Evolutionary conservation across 1,284 basidiomycete genomes (phyloP), one percentile per base, ranked within the genome.

Genomic region (Amylostereum chailletii): DNA sequence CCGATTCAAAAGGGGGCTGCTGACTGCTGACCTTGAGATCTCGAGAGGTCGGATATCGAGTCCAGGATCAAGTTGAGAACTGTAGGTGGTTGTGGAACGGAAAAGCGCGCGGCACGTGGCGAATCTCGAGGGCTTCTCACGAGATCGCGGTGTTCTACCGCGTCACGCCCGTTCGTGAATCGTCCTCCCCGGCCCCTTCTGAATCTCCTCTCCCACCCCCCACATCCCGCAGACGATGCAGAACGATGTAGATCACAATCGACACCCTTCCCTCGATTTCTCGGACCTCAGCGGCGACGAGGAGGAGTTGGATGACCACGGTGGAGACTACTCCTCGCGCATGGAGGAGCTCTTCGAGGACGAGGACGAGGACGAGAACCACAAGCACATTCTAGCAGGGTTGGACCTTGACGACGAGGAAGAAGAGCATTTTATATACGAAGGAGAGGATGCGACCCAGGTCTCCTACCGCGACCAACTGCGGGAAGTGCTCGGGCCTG

Each of bases 341-440:
- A 81, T 90, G 76, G 81, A 80, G 45, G 87, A 90, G 56, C 70
- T 89, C 30, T 75, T 90, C 48, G 73, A 70, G 46, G 77, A 72
- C 42, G 74, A 73, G 50, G 74, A 74, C 45, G 70, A 69, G 44
- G 63, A 62, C 33, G 65, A 64, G 37, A 55, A 57, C 29, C 48
- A 45, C 9, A 45, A 62, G 41, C 47, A 37, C 46, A 50, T 9
- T 52, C 66, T 32, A 67, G 63, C 11, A 63, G 62, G 31, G 64
- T 66, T 6, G 63, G 66, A 64, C 3, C 70, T 67, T 2, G 69
- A 72, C 19, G 77, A 77, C 6, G 75, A 76, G 0, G 70, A 72
- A 2, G 74, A 75, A 5, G 82, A 81, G 6, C 81, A 77, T 42
- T 91, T 90, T 57, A 55, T 89, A 40, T 91, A 90, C 59, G 71